These are phyloP conservation scores for Penicillium sp. DNA, from an alignment of 2,329 filamentous ascomycete species.

Conservation along the genomic window DNA sequence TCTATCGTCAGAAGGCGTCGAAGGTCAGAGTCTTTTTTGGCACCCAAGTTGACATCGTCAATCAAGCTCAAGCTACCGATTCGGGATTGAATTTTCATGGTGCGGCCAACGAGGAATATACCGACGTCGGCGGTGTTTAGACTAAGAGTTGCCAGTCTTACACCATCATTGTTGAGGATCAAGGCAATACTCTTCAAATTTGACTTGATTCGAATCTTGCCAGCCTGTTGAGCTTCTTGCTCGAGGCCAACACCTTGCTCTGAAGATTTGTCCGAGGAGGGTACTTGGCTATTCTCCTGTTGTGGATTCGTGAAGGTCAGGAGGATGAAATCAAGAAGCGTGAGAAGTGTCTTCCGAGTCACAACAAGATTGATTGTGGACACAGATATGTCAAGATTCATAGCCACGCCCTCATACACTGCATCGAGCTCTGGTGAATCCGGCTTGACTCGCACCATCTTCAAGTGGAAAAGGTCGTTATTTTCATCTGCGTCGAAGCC, in stretches of 20 bases:
- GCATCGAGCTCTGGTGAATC: slow-evolving; percentile 90
- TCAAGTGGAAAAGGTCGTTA: slow-evolving; percentile 77
- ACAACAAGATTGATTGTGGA: slow-evolving; percentile 96
- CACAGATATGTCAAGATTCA: slow-evolving; percentile 81
- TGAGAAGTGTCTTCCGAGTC: slow-evolving; percentile 85
- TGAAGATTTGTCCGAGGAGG: slow-evolving; percentile 27
- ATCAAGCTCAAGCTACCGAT: slow-evolving; percentile 83
- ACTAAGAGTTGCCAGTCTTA: slow-evolving; percentile 84
- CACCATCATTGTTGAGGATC: slow-evolving; percentile 95
- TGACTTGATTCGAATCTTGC: slow-evolving; percentile 88
- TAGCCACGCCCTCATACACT: slow-evolving; percentile 87
- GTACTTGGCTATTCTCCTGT: slow-evolving; percentile 38
- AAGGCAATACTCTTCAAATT: slow-evolving; percentile 89
- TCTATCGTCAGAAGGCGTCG: slow-evolving; percentile 89
- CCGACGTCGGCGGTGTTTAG: slow-evolving; percentile 89
- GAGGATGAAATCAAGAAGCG: slow-evolving; percentile 87
- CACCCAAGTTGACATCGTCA: slow-evolving; percentile 90
- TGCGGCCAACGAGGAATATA: slow-evolving; percentile 76
- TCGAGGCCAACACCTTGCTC: slow-evolving; percentile 23
- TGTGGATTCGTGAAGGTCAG: slow-evolving; percentile 74
- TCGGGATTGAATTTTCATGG: slow-evolving; percentile 80
- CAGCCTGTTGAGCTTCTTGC: slow-evolving; percentile 39
- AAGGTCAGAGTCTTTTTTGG: slow-evolving; percentile 71
- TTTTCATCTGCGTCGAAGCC: slow-evolving; percentile 62
- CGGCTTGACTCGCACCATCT: slow-evolving; percentile 81